A percentile compares a stretch with the other conserved stretches of the same genome.
Evolutionary conservation across 2,329 filamentous ascomycete genomes (phyloP).

Genomic region (Fusarium equiseti): DNA sequence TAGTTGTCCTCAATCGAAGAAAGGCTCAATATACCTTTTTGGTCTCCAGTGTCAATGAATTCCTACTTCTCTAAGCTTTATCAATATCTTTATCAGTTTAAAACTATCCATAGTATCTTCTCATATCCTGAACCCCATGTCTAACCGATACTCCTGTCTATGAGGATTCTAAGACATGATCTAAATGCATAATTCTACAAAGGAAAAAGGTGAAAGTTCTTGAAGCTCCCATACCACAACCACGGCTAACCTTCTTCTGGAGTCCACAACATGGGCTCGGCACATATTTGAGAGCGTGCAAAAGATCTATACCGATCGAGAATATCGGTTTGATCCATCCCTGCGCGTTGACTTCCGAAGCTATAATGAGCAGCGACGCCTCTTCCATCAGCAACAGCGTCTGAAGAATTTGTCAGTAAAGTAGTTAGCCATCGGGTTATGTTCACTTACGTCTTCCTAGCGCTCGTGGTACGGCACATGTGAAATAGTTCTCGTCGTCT

Average conservation of each 20-base stretch:
- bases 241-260: slow-evolving; percentile 30
- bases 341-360: slow-evolving; percentile 55
- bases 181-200: not conserved
- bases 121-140: not conserved
- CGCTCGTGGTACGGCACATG: slow-evolving; percentile 54
- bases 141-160: not conserved
- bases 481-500: slow-evolving; percentile 61
- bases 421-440: too few species aligned
- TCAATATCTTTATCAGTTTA: not conserved
- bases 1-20: too few species aligned
- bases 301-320: slow-evolving; percentile 65
- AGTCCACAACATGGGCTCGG: slow-evolving; percentile 48
- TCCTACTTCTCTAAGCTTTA: not conserved
- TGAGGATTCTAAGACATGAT: not conserved
- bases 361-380: slow-evolving; percentile 67
- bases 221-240: not conserved
- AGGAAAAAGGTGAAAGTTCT: not conserved
- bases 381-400: slow-evolving; percentile 65
- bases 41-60: not conserved
- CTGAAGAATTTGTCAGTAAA: slow-evolving; percentile 36
- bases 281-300: slow-evolving; percentile 65
- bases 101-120: not conserved
- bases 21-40: not conserved
- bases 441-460: slow-evolving; percentile 52
- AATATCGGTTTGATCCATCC: slow-evolving; percentile 65